These are phyloP conservation scores for Fusarium newnesense DNA, from an alignment of 2,329 filamentous ascomycete species.

Conservation along the genomic window DNA sequence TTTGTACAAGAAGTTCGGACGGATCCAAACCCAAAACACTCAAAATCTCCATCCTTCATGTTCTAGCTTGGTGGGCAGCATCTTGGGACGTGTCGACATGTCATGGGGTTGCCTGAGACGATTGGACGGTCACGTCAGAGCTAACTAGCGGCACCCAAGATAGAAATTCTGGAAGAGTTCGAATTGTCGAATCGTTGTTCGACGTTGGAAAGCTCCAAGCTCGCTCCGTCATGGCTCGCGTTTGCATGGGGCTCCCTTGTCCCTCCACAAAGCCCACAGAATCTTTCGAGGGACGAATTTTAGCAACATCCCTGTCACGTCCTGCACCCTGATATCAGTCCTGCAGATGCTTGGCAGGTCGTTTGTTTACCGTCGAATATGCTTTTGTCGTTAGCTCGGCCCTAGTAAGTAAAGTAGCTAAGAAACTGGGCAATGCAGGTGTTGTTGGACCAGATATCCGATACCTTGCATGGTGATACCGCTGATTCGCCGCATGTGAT, in stretches of 20 bases:
- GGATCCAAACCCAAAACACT: constrained; percentile 12
- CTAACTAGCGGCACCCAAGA: constrained; percentile 34
- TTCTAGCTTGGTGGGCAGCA: constrained; percentile 29
- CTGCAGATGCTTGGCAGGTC: constrained; percentile 29
- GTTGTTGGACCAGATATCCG: not conserved
- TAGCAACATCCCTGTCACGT: constrained; percentile 24
- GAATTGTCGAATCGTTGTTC: constrained; percentile 45
- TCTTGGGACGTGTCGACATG: constrained; percentile 32
- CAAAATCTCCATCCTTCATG: constrained; percentile 10
- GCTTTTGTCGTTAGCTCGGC: constrained; percentile 13
- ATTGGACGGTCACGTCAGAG: constrained; percentile 43
- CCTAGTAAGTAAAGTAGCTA: not conserved
- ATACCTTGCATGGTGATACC: not conserved
- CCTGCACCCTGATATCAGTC: constrained; percentile 27
- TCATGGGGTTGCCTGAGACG: constrained; percentile 37
- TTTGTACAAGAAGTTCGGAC: constrained; percentile 10
- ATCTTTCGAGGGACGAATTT: constrained; percentile 24
- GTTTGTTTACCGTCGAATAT: constrained; percentile 10
- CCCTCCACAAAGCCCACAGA: constrained; percentile 38
- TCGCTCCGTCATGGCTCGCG: constrained; percentile 36
- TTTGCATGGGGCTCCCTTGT: constrained; percentile 31
- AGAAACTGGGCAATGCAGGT: not conserved
- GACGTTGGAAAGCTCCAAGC: constrained; percentile 29
- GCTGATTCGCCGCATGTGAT: not conserved
- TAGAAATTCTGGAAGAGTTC: constrained; percentile 46